Percentiles rank a stretch among this genome's conserved stretches.
These are phyloP conservation scores for Primulina tabacum DNA, from an alignment of 257 asterid species.

Conservation along the genomic window DNA sequence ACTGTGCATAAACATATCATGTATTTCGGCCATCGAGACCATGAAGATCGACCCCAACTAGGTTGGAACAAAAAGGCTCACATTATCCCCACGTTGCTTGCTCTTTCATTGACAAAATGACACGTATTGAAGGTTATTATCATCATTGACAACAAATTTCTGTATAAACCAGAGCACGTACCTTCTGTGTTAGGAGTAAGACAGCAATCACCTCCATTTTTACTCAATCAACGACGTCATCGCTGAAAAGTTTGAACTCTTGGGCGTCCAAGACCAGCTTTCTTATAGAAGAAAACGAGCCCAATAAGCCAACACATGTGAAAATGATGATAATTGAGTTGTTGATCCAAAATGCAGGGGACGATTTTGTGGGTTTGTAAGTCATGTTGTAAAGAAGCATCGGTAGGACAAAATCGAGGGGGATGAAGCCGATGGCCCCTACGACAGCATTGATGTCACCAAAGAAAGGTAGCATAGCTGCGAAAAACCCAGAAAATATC, in stretches of 20 bases:
- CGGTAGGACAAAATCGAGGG: conserved; percentile 86
- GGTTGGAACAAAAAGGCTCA: background rate
- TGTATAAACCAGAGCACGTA: background rate
- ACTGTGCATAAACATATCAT: background rate
- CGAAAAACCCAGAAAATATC: conserved; percentile 69
- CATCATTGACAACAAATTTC: no score
- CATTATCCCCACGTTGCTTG: background rate
- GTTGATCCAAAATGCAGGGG: conserved; percentile 62
- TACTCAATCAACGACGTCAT: conserved; percentile 61
- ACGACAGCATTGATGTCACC: conserved; percentile 85
- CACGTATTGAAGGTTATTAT: background rate
- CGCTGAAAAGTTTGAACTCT: conserved; percentile 71
- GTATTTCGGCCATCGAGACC: background rate
- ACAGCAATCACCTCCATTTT: background rate
- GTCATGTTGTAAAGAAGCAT: conserved; percentile 94
- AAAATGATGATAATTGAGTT: conserved; percentile 55
- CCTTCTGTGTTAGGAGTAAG: background rate
- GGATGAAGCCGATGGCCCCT: conserved; percentile 96
- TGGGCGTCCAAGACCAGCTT: conserved; percentile 72
- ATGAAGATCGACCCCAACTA: background rate
- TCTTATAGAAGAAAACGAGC: conserved; percentile 74
- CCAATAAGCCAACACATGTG: conserved; percentile 76
- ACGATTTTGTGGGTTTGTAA: conserved; percentile 53
- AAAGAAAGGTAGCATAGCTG: conserved; percentile 96
- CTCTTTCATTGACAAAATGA: background rate